These are phyloP conservation scores for Zoysia pacifica DNA, from an alignment of 176 grass and related monocot genomes.

Conservation along the genomic window DNA sequence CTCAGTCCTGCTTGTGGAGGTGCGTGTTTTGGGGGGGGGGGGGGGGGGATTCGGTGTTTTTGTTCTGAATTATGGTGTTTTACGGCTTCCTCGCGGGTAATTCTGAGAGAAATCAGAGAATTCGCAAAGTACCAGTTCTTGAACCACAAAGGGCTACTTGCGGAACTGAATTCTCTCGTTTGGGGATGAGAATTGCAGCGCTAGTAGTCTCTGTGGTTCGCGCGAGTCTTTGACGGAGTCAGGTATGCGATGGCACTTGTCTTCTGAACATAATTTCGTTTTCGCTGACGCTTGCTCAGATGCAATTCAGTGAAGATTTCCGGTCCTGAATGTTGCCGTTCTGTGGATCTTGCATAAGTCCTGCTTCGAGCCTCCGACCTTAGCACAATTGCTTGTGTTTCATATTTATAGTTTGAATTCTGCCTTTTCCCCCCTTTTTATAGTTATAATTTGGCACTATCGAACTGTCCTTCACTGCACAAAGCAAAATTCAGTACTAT, in stretches of 20 bases:
- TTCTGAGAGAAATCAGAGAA: conserved; percentile 19
- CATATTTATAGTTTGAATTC: background rate
- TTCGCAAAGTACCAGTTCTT: background rate
- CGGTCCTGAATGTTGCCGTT: background rate
- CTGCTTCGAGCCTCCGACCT: background rate
- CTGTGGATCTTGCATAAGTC: conserved; percentile 25
- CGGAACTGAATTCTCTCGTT: background rate
- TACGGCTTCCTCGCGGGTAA: background rate
- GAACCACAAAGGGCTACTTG: background rate
- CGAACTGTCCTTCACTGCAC: background rate
- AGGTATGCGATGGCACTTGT: background rate
- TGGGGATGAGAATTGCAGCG: conserved; percentile 4
- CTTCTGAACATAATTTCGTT: conserved; percentile 13
- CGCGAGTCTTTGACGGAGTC: conserved; percentile 20
- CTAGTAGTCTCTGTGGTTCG: background rate
- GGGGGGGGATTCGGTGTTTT: background rate
- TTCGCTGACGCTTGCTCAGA: background rate
- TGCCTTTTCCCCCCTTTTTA: background rate
- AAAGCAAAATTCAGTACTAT: background rate
- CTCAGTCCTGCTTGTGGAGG: background rate
- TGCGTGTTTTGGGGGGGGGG: background rate
- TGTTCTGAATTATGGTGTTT: conserved; percentile 14
- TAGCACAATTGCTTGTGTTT: background rate
- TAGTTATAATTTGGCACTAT: background rate
- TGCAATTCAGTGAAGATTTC: background rate